Conservation (phyloP, 108 stramenopile species). For the Cylindrotheca fusiformis region DNA sequence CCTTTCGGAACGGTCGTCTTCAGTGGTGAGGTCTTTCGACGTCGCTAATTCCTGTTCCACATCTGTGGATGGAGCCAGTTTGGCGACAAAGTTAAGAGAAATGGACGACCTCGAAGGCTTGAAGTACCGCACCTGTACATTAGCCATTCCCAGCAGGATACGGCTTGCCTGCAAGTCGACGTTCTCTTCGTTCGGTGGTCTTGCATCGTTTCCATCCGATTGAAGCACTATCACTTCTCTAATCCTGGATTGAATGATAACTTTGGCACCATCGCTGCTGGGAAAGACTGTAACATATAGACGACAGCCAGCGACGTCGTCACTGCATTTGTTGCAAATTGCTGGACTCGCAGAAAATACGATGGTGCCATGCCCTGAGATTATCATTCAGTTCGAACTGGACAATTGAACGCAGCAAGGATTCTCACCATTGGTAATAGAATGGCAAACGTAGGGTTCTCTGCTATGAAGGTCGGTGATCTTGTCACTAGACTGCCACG, state of each 20-base stretch:
- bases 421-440: conserved; percentile 73
- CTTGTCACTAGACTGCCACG: conserved; percentile 9
- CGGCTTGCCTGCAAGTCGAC: conserved; percentile 57
- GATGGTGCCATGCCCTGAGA: too few species aligned
- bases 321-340: conserved; percentile 94
- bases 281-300: conserved; percentile 94
- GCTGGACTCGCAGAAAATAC: conserved; percentile 47
- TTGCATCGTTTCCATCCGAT: conserved; percentile 49
- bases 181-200: background rate
- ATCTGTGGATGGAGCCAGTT: background rate
- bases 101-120: conserved; percentile 13
- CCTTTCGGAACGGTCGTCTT: background rate
- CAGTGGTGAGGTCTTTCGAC: too few species aligned
- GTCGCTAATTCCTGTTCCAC: background rate
- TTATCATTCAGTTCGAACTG: too few species aligned
- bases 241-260: conserved; percentile 95
- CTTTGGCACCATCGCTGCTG: conserved; percentile 92
- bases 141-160: conserved; percentile 83
- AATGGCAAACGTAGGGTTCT: conserved; percentile 92
- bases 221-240: conserved; percentile 75
- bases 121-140: conserved; percentile 49
- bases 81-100: conserved; percentile 17
- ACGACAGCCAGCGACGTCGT: conserved; percentile 69
- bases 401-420: too few species aligned
- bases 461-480: conserved; percentile 72